phyloP scores from a whole-genome alignment of 2,329 filamentous ascomycete species.

The Amesomyces nigricolor region DNA sequence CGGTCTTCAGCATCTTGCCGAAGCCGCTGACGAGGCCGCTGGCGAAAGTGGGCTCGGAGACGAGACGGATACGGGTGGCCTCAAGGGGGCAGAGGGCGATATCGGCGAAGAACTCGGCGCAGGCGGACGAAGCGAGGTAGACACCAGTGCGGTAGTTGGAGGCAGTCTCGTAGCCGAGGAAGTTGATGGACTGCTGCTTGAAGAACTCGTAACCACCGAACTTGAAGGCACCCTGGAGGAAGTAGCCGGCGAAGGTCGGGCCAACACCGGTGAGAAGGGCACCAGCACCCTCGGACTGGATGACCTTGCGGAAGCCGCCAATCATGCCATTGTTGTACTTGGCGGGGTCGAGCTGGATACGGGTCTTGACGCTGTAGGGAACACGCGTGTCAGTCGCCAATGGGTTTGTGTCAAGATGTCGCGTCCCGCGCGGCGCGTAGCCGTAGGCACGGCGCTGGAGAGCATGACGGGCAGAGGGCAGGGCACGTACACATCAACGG shows the following conservation, averaged over 20 bases:
- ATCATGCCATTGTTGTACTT: constrained; percentile 78
- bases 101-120: constrained; percentile 58
- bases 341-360: constrained; percentile 75
- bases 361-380: constrained; percentile 68
- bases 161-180: constrained; percentile 64
- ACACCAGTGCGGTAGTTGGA: constrained; percentile 66
- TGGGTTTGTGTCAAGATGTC: background rate
- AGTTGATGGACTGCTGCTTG: constrained; percentile 76
- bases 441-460: background rate
- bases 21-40: constrained; percentile 66
- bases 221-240: constrained; percentile 81
- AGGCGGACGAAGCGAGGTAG: constrained; percentile 59
- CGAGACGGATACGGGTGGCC: constrained; percentile 79
- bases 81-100: constrained; percentile 78
- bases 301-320: constrained; percentile 71
- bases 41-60: constrained; percentile 72
- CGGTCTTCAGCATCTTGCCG: constrained; percentile 65
- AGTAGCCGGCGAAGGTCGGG: constrained; percentile 74
- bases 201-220: constrained; percentile 86
- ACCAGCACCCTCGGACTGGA: constrained; percentile 67
- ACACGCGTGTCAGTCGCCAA: constrained; percentile 1
- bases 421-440: background rate
- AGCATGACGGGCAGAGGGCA: background rate
- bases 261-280: constrained; percentile 73
- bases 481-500: constrained; percentile 80